A percentile compares a stretch with the other conserved stretches of the same genome.
Evolutionary conservation across 768 basidiomycete genomes (phyloP).

Genomic region (Lentinula sp.): DNA sequence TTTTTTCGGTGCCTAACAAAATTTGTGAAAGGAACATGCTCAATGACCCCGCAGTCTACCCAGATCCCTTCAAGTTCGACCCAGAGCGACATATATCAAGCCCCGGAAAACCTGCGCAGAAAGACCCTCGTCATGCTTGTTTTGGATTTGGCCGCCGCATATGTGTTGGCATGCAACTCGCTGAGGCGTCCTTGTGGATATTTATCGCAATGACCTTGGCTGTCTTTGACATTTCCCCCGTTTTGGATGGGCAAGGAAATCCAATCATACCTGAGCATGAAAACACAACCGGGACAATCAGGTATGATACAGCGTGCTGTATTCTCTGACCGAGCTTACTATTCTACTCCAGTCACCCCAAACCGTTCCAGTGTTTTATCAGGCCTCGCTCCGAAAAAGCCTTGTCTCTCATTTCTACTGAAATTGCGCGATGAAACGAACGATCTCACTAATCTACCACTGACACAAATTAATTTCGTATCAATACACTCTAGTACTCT

Average conservation of each 20-base stretch:
- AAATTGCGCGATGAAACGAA: not conserved
- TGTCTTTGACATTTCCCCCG: constrained; percentile 31
- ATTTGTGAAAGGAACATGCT: constrained; percentile 26
- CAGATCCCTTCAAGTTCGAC: constrained; percentile 37
- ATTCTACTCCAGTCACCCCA: constrained; percentile 12
- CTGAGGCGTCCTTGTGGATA: constrained; percentile 37
- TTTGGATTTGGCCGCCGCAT: constrained; percentile 52
- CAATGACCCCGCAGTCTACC: constrained; percentile 34
- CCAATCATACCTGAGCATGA: constrained; percentile 9
- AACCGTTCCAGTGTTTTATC: constrained; percentile 16
- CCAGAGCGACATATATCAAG: constrained; percentile 41
- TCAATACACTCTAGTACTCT: not conserved
- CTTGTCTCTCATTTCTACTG: constrained; percentile 10
- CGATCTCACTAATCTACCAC: not conserved
- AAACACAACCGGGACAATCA: constrained; percentile 9
- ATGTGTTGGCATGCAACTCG: constrained; percentile 18
- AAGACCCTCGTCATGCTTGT: constrained; percentile 36
- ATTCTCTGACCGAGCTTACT: not conserved
- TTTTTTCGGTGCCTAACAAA: not conserved
- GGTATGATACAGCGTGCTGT: not conserved
- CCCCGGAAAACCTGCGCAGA: constrained; percentile 24
- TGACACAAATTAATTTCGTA: not conserved
- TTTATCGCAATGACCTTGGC: constrained; percentile 34
- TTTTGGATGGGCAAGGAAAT: constrained; percentile 11
- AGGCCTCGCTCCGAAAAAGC: constrained; percentile 13